Percentiles rank a stretch among this genome's conserved stretches.
Evolutionary conservation across 2,329 filamentous ascomycete species (phyloP).

Genomic region (Dactylellina leptospora): DNA sequence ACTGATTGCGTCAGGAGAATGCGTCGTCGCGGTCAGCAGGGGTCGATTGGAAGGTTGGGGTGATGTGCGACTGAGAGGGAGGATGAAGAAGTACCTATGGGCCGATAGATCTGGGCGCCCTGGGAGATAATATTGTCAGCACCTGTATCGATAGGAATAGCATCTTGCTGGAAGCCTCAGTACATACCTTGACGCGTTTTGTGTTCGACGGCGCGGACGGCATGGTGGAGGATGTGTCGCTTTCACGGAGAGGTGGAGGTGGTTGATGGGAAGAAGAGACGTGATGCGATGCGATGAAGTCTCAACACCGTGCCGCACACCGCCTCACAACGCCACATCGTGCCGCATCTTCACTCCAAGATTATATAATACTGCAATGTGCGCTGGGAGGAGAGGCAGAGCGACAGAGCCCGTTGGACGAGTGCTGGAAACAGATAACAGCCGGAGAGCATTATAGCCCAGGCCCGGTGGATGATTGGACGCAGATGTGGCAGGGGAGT

Average conservation of each 20-base stretch:
- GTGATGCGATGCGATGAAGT: slow-evolving; percentile 6
- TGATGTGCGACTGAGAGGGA: too few relatives aligned
- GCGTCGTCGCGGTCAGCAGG: background rate
- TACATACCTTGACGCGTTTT: slow-evolving; percentile 52
- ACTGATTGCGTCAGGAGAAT: too few relatives aligned
- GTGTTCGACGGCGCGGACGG: slow-evolving; percentile 48
- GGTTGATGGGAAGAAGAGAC: slow-evolving; percentile 1
- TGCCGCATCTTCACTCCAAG: background rate
- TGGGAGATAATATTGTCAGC: too few relatives aligned
- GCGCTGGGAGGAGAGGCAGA: too few relatives aligned
- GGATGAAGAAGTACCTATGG: slow-evolving; percentile 39
- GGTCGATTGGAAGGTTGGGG: background rate
- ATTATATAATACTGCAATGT: slow-evolving; percentile 10
- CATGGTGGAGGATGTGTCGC: slow-evolving; percentile 16
- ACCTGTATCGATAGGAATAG: too few relatives aligned
- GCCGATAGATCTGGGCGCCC: slow-evolving; percentile 54
- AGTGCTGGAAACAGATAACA: background rate
- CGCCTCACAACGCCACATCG: background rate
- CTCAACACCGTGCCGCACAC: background rate
- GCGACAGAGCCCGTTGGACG: too few relatives aligned
- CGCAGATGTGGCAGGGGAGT: background rate
- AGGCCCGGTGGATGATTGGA: background rate
- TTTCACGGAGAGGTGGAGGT: background rate
- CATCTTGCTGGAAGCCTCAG: background rate
- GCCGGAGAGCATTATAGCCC: background rate